These are phyloP conservation scores for Phytophthora quininea DNA, from an alignment of 352 stramenopile species.

Conservation along the genomic window DNA sequence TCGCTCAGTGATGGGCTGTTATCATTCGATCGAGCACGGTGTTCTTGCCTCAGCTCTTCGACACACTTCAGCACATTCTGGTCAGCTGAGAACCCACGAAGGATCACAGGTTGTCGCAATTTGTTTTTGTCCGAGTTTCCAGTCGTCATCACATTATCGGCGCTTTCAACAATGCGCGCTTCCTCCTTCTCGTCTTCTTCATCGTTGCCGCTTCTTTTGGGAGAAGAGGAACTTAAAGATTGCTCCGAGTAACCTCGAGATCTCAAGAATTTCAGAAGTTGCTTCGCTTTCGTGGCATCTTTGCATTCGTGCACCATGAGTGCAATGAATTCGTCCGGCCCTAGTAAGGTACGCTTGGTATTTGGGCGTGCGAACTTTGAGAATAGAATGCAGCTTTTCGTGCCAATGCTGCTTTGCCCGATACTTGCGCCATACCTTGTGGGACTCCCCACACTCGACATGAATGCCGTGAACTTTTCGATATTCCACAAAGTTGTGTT, in stretches of 20 bases:
- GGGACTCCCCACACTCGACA: conserved; percentile 28
- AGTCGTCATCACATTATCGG: background rate
- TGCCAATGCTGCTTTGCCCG: conserved; percentile 27
- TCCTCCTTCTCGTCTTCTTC: conserved; percentile 33
- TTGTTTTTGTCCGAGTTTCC: conserved; percentile 14
- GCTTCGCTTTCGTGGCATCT: conserved; percentile 45
- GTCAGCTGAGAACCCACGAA: conserved; percentile 62
- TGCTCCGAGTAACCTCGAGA: conserved; percentile 53
- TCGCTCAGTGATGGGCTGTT: conserved; percentile 11
- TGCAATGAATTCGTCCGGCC: conserved; percentile 47
- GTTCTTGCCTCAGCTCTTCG: conserved; percentile 48
- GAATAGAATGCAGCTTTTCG: conserved; percentile 67
- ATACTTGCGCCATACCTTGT: conserved; percentile 9
- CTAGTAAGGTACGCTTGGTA: conserved; percentile 41
- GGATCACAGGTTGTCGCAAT: conserved; percentile 24
- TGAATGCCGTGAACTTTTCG: conserved; percentile 72
- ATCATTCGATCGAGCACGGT: conserved; percentile 13
- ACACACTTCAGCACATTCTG: conserved; percentile 84
- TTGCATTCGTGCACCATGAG: conserved; percentile 53
- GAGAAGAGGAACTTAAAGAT: conserved; percentile 16
- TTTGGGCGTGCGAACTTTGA: conserved; percentile 57
- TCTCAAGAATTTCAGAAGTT: conserved; percentile 52
- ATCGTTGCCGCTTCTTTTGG: conserved; percentile 23
- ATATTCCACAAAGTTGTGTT: conserved; percentile 53
- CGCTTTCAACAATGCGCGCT: background rate